Base-by-base conservation (phyloP, 805 yeast genomes). In the Teunomyces lycoperdinae region DNA sequence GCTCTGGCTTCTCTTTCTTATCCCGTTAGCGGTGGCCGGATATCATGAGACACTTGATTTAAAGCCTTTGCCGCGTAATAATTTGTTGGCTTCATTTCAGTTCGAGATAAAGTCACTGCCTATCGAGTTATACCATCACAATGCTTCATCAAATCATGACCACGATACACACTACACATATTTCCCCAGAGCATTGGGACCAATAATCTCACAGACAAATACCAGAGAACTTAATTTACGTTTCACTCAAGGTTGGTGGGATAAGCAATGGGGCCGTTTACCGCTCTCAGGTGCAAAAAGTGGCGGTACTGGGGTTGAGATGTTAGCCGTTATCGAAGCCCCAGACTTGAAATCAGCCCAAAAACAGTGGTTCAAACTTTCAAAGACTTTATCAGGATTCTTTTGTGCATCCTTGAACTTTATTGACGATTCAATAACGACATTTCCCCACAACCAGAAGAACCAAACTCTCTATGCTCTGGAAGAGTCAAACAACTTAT, bases 181-280 rank as follows among this genome's bases (percentile, higher is more conserved):
- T 13, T 91, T 94, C 57, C 97, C 99, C 0, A 80, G 87, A 50
- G 73, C 89, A 1, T 68, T 94, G 7, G 92, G 89, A 3, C 94
- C 96, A 27, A 76, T 92, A 2, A 61, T 94, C 10, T 81, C 79
- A 36, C 66, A 76, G 9, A 79, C 96, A 2, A 74, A 78, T 49
- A 78, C 95, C 0, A 74, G 87, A 46, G 91, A 88, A 58, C 71
- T 94, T 40, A 96, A 89, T 63, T 68, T 94, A 50, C 71, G 97
- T 46, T 94, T 94, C 61, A 80, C 95, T 1, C 96, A 89, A 64
- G 99, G 99, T 0, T 87, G 90, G 83, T 94, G 97, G 92, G 96
- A 94, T 60, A 71, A 91, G 0, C 88, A 85, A 50, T 94, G 96
- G 95, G 98, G 98, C 0, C 69, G 74, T 41, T 73, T 89, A 35